Evolutionary conservation across 352 stramenopile species (phyloP), one percentile per base, ranked within the genome.

Genomic region (Phytopythium sindhum): DNA sequence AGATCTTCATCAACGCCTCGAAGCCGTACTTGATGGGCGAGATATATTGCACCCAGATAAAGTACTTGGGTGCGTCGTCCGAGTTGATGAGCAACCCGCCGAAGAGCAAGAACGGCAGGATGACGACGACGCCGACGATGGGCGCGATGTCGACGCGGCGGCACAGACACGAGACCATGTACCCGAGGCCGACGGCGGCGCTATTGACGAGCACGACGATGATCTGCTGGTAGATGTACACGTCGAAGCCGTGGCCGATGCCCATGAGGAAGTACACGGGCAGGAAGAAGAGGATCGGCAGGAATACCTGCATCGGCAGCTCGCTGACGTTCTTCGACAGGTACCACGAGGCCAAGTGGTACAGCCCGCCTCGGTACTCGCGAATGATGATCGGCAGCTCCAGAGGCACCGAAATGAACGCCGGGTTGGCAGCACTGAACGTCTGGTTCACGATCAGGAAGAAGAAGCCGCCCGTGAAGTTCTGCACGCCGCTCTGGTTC

Each of bases 21-120:
- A 72, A 80, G 23, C 61, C 73, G 57, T 80, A 80, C 45, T 72
- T 75, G 61, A 80, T 67, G 1, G 68, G 68, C n/a, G 73, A 80
- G 9, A 80, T 37, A 65, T 77, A 75, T 39, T 77, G 64, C 15
- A 80, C 48, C 73, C 73, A 78, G 15, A 69, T 33, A 31, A 80
- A 78, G 58, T 75, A 80, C 15, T 67, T 59, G 0, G 73, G 73
- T 11, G 61, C 64, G 60, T 68, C 64, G 63, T 78, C 58, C 37
- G 64, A 62, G 62, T 80, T 80, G 57, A 80, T 62, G 42, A 80
- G 69, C 4, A 80, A 52, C 0, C 73, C 73, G 14, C 73, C 73
- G 52, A 80, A 80, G 31, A 80, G 66, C 48, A 80, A 8, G 42
- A 80, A 77, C 2, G 73, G 73, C 6, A 80, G 55, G 23, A 76